Evolutionary conservation across 2,329 filamentous ascomycete genomes (phyloP).

Genomic region (Neoscytalidium dimidiatum): DNA sequence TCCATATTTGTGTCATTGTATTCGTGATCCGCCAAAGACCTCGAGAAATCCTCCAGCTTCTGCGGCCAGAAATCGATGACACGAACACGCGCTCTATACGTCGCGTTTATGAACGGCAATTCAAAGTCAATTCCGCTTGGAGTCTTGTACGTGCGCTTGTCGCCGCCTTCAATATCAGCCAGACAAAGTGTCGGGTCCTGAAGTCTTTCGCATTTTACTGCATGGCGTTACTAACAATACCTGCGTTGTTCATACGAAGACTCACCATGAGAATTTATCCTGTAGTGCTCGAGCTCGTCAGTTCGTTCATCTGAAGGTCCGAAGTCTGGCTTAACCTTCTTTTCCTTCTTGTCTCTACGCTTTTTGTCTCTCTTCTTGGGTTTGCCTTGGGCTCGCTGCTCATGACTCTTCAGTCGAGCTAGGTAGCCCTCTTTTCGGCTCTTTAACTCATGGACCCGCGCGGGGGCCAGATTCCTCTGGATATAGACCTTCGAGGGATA

Average conservation of each 20-base stretch:
- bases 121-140: constrained; percentile 42
- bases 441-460: constrained; percentile 55
- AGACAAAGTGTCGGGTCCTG: neutral
- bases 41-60: constrained; percentile 70
- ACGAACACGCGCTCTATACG: constrained; percentile 70
- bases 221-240: neutral
- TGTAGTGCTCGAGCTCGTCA: neutral
- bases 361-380: constrained; percentile 37
- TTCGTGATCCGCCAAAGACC: constrained; percentile 39
- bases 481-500: constrained; percentile 55
- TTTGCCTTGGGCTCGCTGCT: neutral
- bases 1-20: constrained; percentile 51
- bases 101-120: constrained; percentile 73
- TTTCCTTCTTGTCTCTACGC: constrained; percentile 34
- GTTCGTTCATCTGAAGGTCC: constrained; percentile 28
- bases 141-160: constrained; percentile 20
- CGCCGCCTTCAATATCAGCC: neutral
- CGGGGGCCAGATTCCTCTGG: constrained; percentile 52
- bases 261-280: constrained; percentile 45
- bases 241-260: neutral
- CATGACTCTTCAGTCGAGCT: neutral
- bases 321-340: constrained; percentile 34
- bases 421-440: neutral
- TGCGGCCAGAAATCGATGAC: constrained; percentile 79
- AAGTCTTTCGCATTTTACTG: constrained; percentile 3